Evolutionary conservation across 805 yeast species (phyloP).

Genomic region (Starmera quercuum): DNA sequence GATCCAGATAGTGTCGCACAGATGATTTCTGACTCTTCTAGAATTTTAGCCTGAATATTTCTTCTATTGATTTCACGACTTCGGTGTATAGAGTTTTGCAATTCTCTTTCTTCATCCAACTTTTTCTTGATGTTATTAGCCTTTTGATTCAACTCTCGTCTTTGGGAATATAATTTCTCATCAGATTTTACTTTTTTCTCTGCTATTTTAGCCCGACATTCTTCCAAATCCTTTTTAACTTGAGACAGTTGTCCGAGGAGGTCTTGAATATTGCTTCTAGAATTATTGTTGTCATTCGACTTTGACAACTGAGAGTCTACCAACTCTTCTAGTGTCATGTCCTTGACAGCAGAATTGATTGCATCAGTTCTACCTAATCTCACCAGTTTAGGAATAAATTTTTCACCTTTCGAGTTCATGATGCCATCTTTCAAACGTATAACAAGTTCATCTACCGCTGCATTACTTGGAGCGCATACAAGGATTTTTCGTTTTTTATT

Average conservation of each 20-base stretch:
- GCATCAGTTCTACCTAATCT: constrained; percentile 89
- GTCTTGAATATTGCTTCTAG: constrained; percentile 35
- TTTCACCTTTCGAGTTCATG: constrained; percentile 41
- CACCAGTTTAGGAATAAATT: constrained; percentile 59
- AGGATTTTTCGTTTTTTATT: constrained; percentile 49
- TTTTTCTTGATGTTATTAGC: constrained; percentile 65
- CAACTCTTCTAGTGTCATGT: constrained; percentile 76
- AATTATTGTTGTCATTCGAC: neutral
- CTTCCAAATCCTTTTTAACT: constrained; percentile 7
- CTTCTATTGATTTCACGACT: constrained; percentile 73
- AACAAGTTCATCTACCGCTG: constrained; percentile 95
- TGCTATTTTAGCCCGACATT: constrained; percentile 18
- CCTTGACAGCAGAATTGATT: constrained; percentile 73
- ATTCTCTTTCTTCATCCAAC: constrained; percentile 75
- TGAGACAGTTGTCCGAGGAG: constrained; percentile 39
- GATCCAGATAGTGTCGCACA: constrained; percentile 93
- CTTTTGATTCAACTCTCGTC: constrained; percentile 49
- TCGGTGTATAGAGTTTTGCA: constrained; percentile 57
- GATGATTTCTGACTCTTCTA: constrained; percentile 72
- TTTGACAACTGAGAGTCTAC: constrained; percentile 43
- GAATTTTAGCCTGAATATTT: constrained; percentile 62
- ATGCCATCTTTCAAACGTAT: constrained; percentile 75
- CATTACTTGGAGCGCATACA: constrained; percentile 97
- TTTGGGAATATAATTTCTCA: constrained; percentile 39
- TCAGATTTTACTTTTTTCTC: constrained; percentile 26